Percentiles rank a stretch among this genome's conserved stretches.
phyloP scores from a whole-genome alignment of 345 rosid species.

The Clarkia xantiana region DNA sequence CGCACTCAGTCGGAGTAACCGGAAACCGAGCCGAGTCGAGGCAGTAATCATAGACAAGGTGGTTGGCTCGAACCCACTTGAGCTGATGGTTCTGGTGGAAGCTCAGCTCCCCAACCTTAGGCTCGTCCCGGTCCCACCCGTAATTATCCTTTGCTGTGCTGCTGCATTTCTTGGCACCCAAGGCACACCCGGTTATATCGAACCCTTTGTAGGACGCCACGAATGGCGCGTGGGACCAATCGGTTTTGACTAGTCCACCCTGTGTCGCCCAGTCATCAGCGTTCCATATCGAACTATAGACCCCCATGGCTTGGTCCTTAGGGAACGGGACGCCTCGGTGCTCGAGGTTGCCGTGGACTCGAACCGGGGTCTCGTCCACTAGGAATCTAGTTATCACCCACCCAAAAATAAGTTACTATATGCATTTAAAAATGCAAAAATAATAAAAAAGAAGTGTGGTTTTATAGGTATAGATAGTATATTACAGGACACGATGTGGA shows the following conservation, averaged over 20 bases:
- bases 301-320: slow-evolving; percentile 31
- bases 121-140: slow-evolving; percentile 36
- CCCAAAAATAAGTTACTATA: too few relatives aligned
- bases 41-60: slow-evolving; percentile 28
- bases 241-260: slow-evolving; percentile 20
- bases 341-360: slow-evolving; percentile 18
- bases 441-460: too few relatives aligned
- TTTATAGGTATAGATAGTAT: too few relatives aligned
- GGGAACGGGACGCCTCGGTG: slow-evolving; percentile 22
- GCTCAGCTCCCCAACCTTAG: slow-evolving; percentile 15
- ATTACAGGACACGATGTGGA: slow-evolving; percentile 76
- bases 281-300: slow-evolving; percentile 32
- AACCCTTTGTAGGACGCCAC: slow-evolving; percentile 9
- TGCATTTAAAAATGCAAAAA: too few relatives aligned
- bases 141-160: slow-evolving; percentile 9
- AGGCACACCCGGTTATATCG: slow-evolving; percentile 3
- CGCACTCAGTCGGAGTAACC: slow-evolving; percentile 9
- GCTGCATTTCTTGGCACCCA: slow-evolving; percentile 4
- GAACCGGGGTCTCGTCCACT: slow-evolving; percentile 23
- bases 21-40: slow-evolving; percentile 20
- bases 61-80: slow-evolving; percentile 25
- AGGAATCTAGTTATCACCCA: slow-evolving; percentile 17
- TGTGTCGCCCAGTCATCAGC: slow-evolving; percentile 33
- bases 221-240: slow-evolving; percentile 22
- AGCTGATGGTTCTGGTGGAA: slow-evolving; percentile 29